A percentile compares a stretch with the other conserved stretches of the same genome.
These are phyloP conservation scores for Exserohilum turcica DNA, from an alignment of 2,329 filamentous ascomycete species.

Conservation along the genomic window DNA sequence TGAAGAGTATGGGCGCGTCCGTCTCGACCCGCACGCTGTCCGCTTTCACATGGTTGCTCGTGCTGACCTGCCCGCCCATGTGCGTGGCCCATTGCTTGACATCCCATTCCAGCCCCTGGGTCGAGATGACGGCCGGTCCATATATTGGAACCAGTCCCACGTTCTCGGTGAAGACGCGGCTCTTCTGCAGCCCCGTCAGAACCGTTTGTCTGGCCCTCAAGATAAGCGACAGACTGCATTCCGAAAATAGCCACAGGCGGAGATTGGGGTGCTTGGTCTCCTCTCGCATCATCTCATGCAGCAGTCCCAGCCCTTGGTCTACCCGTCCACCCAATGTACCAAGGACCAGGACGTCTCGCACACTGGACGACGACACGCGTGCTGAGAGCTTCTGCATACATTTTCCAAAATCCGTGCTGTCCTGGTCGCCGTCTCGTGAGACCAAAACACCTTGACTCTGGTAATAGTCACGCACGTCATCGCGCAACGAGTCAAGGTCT, in stretches of 20 bases:
- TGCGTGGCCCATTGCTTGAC: constrained; percentile 75
- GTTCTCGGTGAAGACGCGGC: constrained; percentile 70
- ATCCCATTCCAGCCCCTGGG: constrained; percentile 87
- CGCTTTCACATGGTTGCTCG: constrained; percentile 55
- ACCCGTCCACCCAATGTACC: constrained; percentile 88
- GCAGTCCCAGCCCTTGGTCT: constrained; percentile 86
- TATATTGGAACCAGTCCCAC: constrained; percentile 86
- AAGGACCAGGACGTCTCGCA: constrained; percentile 73
- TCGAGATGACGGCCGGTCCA: constrained; percentile 78
- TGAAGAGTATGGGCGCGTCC: constrained; percentile 54
- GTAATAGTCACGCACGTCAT: constrained; percentile 70
- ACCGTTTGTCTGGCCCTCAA: constrained; percentile 70
- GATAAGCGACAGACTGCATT: constrained; percentile 80
- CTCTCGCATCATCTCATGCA: constrained; percentile 77
- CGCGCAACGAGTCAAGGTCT: constrained; percentile 82
- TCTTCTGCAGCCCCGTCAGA: constrained; percentile 65
- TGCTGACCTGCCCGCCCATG: constrained; percentile 56
- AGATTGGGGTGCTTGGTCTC: constrained; percentile 50
- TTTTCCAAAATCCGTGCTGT: constrained; percentile 91
- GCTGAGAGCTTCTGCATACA: constrained; percentile 63
- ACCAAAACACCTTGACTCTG: constrained; percentile 64
- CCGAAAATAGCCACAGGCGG: constrained; percentile 76
- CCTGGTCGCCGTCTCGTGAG: constrained; percentile 75
- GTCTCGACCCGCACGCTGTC: constrained; percentile 49
- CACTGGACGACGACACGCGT: constrained; percentile 44